phyloP scores from a whole-genome alignment of 495 filamentous ascomycete species.

The Sporormia fimetaria region DNA sequence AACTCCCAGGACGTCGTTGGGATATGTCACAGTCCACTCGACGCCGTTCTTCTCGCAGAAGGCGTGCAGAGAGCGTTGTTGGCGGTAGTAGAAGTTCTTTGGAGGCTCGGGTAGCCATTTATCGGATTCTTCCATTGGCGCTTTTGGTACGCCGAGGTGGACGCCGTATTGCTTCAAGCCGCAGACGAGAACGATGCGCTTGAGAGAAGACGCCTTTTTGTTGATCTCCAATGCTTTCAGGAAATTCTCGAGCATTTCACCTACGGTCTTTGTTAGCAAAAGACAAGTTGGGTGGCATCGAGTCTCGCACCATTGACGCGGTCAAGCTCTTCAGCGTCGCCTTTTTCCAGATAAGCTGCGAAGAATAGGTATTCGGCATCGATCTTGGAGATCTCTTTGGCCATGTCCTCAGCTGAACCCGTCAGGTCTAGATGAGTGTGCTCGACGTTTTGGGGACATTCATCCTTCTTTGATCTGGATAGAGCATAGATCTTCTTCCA shows the following conservation, averaged over 20 bases:
- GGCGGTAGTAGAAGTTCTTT: constrained; percentile 28
- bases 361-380: constrained; percentile 26
- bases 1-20: constrained; percentile 43
- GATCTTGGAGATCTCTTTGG: constrained; percentile 18
- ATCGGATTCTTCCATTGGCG: constrained; percentile 40
- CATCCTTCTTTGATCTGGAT: constrained; percentile 25
- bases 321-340: constrained; percentile 36
- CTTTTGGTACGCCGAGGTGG: constrained; percentile 38
- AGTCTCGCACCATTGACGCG: constrained; percentile 41
- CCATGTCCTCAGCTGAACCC: constrained; percentile 22
- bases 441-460: constrained; percentile 21
- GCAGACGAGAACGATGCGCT: constrained; percentile 43
- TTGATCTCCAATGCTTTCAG: background rate
- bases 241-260: constrained; percentile 19
- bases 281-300: constrained; percentile 43
- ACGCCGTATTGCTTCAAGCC: constrained; percentile 49
- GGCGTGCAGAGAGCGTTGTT: constrained; percentile 22
- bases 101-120: constrained; percentile 30
- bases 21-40: constrained; percentile 41
- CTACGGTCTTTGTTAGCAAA: constrained; percentile 38
- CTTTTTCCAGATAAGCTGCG: constrained; percentile 28
- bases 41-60: constrained; percentile 10
- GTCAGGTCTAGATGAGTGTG: constrained; percentile 26
- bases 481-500: constrained; percentile 26
- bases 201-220: constrained; percentile 29